These are phyloP conservation scores for Verticillium klebahnii DNA, from an alignment of 2,329 filamentous ascomycete genomes.

Conservation along the genomic window DNA sequence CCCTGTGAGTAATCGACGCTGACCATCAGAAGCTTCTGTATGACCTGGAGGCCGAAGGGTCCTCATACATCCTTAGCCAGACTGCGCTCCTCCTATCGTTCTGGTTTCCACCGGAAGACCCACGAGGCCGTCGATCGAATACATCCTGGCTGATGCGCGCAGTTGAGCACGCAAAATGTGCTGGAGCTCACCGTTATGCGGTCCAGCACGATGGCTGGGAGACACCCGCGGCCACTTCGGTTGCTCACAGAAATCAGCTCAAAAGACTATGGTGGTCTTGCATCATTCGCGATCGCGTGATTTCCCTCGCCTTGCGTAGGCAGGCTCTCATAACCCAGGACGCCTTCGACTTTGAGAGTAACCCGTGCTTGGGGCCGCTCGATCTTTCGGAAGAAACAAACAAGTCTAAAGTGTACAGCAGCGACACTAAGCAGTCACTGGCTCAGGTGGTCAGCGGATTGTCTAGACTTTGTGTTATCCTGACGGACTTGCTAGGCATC, in stretches of 20 bases:
- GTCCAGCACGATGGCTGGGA: no score
- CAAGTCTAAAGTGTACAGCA: conserved; percentile 38
- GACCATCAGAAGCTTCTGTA: conserved; percentile 28
- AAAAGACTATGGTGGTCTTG: conserved; percentile 54
- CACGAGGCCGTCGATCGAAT: conserved; percentile 31
- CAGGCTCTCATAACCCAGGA: conserved; percentile 42
- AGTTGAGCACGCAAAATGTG: conserved; percentile 43
- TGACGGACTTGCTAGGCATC: conserved; percentile 41
- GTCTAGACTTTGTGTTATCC: conserved; percentile 37
- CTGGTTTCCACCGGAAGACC: conserved; percentile 28
- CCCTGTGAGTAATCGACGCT: not conserved
- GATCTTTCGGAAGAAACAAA: conserved; percentile 43
- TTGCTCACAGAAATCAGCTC: conserved; percentile 32
- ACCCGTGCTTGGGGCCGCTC: conserved; percentile 28
- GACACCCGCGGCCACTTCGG: conserved; percentile 19
- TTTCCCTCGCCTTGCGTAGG: conserved; percentile 43
- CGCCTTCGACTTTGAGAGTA: conserved; percentile 38
- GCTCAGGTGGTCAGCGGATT: conserved; percentile 39
- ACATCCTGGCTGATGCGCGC: conserved; percentile 44
- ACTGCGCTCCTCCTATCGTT: conserved; percentile 38
- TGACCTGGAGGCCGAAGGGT: conserved; percentile 39
- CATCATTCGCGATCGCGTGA: conserved; percentile 46
- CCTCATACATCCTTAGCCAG: conserved; percentile 33
- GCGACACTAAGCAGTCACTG: conserved; percentile 37
- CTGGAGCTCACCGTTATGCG: conserved; percentile 35